phyloP scores from a whole-genome alignment of 768 basidiomycete species.

The Lanmaoa pseudosensibilis region DNA sequence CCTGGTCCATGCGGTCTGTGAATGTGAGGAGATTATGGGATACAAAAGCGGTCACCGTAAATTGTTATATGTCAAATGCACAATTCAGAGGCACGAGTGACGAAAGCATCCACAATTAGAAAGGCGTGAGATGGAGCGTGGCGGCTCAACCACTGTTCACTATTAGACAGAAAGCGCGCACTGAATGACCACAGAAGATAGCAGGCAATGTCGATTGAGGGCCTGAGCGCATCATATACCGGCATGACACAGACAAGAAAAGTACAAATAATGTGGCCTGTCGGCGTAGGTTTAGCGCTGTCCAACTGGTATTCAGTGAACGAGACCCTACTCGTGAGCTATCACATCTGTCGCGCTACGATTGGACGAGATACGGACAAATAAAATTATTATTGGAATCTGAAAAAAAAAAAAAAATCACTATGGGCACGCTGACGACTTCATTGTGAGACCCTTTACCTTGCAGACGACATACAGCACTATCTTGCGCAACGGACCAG shows the following conservation, averaged over 20 bases:
- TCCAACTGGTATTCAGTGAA: not conserved
- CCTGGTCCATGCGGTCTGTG: not conserved
- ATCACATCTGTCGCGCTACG: not conserved
- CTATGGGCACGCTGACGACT: not conserved
- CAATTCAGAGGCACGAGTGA: not conserved
- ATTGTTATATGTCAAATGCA: not conserved
- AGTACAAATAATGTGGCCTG: not conserved
- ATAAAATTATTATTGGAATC: slow-evolving; percentile 11
- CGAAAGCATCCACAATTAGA: not conserved
- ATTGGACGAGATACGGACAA: slow-evolving; percentile 2
- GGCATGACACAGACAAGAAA: not conserved
- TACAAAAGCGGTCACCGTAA: not conserved
- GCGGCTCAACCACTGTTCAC: not conserved
- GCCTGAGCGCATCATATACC: not conserved
- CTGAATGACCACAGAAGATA: not conserved
- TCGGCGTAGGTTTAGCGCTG: not conserved
- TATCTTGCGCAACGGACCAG: slow-evolving; percentile 25
- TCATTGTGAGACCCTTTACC: slow-evolving; percentile 11
- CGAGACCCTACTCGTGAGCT: slow-evolving; percentile 1
- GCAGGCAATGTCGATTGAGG: not conserved
- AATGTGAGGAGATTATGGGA: not conserved
- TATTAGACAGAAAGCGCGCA: too few species aligned
- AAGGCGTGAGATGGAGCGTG: not conserved
- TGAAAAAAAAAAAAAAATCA: slow-evolving; percentile 17
- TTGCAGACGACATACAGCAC: slow-evolving; percentile 21